Base-by-base conservation (phyloP, 345 rosid species). In the Eucalyptus fibrosa region DNA sequence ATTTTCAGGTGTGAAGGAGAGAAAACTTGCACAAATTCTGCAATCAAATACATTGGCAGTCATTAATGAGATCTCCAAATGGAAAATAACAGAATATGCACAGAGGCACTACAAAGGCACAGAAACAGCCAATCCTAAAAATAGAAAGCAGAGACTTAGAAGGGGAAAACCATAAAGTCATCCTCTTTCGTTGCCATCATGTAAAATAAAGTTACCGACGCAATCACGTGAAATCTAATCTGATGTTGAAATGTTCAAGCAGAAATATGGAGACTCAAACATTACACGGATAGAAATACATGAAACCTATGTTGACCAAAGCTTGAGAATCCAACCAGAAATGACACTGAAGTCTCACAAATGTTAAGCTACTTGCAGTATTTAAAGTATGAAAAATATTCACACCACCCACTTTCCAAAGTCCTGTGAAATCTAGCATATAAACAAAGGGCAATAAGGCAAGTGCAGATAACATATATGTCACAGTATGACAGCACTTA, bases 11-110 rank as follows among this genome's bases (percentile, higher is more conserved):
- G 99, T 45, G 97, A 93, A 91, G 92, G 95, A 81, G 99, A 96
- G 77, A 93, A 86, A 85, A 98, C 95, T 94, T 97, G 97, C 88
- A 98, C 99, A 92, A 97, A 98, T 89, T 97, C 99, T 98, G 98
- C 94, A 92, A 34, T 83, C n/a, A 51, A 67, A 0, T 77, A 77
- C 17, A 77, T 21, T 77, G 24, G 14, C 26, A 67, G 82, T 77
- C 85, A 37, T 77, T 40, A 77, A 77, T 77, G 3, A 77, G 30
- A 77, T 77, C 85, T 77, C 85, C 30, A 77, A 40, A 77, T 77
- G 85, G 47, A 40, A 40, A 77, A 40, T 9, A 77, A 77, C 47
- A 77, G 47, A 77, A 40, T 77, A 77, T 40, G 85, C 85, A 40
- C 16, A 4, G 47, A 77, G 45, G 83, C 37, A 72, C 83, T 72